phyloP scores from a whole-genome alignment of 2,329 filamentous ascomycete species.

The Hypomyces rosellus region DNA sequence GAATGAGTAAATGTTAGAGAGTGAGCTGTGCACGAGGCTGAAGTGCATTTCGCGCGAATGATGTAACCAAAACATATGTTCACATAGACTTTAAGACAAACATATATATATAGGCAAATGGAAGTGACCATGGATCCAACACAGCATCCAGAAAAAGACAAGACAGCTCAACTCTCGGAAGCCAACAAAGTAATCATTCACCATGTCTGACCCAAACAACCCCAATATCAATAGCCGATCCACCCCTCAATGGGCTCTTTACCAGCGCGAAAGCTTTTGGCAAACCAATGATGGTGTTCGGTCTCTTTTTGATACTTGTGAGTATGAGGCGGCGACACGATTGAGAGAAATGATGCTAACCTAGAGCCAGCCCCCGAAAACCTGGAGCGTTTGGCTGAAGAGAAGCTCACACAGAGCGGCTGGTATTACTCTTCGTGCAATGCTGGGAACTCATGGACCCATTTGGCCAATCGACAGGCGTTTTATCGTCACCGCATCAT shows the following conservation, averaged over 20 bases:
- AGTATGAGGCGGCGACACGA: neutral
- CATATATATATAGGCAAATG: no score
- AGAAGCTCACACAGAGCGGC: neutral
- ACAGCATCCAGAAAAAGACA: no score
- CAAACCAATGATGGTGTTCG: constrained; percentile 5
- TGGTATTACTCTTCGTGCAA: constrained; percentile 52
- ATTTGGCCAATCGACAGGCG: constrained; percentile 54
- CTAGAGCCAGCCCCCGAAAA: constrained; percentile 2
- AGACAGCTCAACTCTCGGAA: no score
- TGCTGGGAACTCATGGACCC: constrained; percentile 45
- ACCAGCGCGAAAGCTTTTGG: constrained; percentile 9
- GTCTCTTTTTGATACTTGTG: constrained; percentile 2
- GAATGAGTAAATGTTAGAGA: no score
- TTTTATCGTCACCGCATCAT: constrained; percentile 60
- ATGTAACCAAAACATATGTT: no score
- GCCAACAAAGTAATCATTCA: neutral
- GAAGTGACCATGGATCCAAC: no score
- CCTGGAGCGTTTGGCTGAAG: constrained; percentile 4
- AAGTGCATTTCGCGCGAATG: no score
- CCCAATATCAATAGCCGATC: constrained; percentile 8
- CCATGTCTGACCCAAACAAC: constrained; percentile 10
- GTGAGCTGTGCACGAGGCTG: no score
- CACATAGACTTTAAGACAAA: no score
- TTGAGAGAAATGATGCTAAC: no score
- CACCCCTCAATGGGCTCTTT: constrained; percentile 9